phyloP scores from a whole-genome alignment of 768 basidiomycete species.

The Pisolithus albus region DNA sequence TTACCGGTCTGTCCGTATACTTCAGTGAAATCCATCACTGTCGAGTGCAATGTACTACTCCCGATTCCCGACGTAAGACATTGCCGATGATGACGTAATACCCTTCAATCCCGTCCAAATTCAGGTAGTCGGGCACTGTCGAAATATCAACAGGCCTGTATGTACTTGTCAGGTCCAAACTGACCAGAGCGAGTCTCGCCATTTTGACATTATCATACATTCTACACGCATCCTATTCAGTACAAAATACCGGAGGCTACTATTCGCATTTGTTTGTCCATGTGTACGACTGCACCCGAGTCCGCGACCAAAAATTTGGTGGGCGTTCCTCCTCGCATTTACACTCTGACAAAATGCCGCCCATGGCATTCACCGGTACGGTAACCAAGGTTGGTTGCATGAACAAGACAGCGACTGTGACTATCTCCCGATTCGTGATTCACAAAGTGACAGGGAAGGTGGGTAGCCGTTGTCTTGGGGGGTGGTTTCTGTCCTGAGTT shows the following conservation, averaged over 20 bases:
- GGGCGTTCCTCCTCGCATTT: not conserved
- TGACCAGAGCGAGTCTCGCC: conserved; percentile 9
- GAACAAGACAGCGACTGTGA: conserved; percentile 81
- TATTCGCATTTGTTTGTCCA: no score
- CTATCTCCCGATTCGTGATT: conserved; percentile 66
- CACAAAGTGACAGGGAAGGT: conserved; percentile 78
- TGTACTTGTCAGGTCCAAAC: conserved; percentile 38
- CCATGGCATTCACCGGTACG: conserved; percentile 65
- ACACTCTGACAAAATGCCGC: conserved; percentile 48
- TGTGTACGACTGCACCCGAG: no score
- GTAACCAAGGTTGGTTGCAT: conserved; percentile 80
- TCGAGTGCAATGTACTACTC: no score
- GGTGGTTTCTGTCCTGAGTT: not conserved
- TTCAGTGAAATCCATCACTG: conserved; percentile 77
- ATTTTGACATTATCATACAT: not conserved
- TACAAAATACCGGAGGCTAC: no score
- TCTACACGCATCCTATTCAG: not conserved
- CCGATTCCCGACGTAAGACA: no score
- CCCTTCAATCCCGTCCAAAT: not conserved
- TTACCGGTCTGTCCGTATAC: conserved; percentile 66
- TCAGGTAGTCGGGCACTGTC: conserved; percentile 15
- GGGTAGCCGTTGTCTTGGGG: conserved; percentile 12
- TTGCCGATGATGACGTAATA: not conserved
- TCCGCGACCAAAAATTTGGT: no score
- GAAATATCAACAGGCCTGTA: conserved; percentile 33